These are phyloP conservation scores for Geoglossum cookeanum DNA, from an alignment of 2,329 filamentous ascomycete genomes.

Conservation along the genomic window DNA sequence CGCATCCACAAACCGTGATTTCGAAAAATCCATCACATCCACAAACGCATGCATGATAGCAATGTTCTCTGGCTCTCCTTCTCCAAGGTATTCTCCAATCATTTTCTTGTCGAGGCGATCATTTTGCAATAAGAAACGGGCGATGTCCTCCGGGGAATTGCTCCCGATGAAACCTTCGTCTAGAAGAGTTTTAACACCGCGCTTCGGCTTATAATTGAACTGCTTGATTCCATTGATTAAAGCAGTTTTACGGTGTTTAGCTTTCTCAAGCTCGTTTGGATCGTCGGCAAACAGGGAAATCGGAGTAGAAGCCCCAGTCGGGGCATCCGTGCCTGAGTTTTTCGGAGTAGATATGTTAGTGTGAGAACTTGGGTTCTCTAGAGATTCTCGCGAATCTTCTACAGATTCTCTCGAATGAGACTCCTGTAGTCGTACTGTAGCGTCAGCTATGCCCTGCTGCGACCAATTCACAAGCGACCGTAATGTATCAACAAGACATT, in stretches of 20 bases:
- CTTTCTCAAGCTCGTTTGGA: constrained; percentile 80
- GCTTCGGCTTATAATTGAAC: constrained; percentile 97
- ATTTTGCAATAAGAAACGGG: constrained; percentile 60
- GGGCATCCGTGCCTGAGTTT: constrained; percentile 32
- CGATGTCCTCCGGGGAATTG: constrained; percentile 63
- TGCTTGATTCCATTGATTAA: constrained; percentile 71
- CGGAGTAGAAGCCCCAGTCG: constrained; percentile 44
- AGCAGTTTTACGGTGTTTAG: constrained; percentile 85
- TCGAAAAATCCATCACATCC: constrained; percentile 81
- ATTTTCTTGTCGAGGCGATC: constrained; percentile 79
- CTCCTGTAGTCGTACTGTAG: constrained; percentile 23
- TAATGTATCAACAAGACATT: constrained; percentile 73
- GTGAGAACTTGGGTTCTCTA: constrained; percentile 43
- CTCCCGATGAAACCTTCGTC: constrained; percentile 75
- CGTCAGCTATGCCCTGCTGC: constrained; percentile 39
- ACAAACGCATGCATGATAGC: constrained; percentile 98
- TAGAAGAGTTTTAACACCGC: constrained; percentile 68
- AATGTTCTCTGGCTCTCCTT: constrained; percentile 83
- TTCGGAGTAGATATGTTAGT: constrained; percentile 41
- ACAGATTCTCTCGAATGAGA: constrained; percentile 30
- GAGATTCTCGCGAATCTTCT: constrained; percentile 48
- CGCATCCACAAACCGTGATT: constrained; percentile 81
- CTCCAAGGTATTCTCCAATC: constrained; percentile 85
- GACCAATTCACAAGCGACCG: constrained; percentile 90
- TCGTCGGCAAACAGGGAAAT: constrained; percentile 55